Evolutionary conservation across 2,329 filamentous ascomycete genomes (phyloP), one percentile per base, ranked within the genome.

Genomic region (Myriangium duriaei): DNA sequence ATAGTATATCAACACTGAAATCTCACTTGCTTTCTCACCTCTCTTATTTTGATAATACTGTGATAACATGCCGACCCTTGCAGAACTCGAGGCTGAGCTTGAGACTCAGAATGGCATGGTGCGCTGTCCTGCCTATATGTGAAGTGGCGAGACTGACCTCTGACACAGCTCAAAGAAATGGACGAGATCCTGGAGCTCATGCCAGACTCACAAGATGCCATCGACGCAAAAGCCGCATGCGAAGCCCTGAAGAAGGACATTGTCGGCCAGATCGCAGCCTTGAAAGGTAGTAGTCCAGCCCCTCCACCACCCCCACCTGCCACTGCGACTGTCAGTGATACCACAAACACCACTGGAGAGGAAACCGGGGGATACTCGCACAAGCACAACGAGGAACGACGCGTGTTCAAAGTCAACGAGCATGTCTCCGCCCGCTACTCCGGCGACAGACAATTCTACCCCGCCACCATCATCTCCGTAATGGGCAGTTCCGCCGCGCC

Each of bases 351-450:
- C 47, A 44, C 59, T 16, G 21, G 21, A 26, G 21, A 7, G 7
- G 21, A 26, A 7, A 26, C 21, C n/a, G 21, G 7, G 7, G 21
- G 21, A n/a, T 7, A n/a, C n/a, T 30, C 42, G 12, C 43, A 50
- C 37, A 62, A 60, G 42, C 45, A 68, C 11, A 61, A 67, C 39
- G 74, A 74, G 50, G 74, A 80, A 53, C 85, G 69, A 1, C 66
- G 69, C 2, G 69, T 69, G 7, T 94, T 87, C 62, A 74, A 81
- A 41, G 83, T 94, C 47, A 94, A 94, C 56, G 91, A 98, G 53
- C 81, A 69, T 19, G 82, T 95, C 38, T 69, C 91, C 59, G 91
- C 88, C 32, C 87, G 88, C 61, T 98, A 87, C 84, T 81, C 84
- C 7, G 86, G 85, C 39, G 91, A 98, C 60, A 85, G 82, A 53